Percentiles rank a stretch among this genome's conserved stretches.
Conservation (phyloP, 2,329 filamentous ascomycete genomes). For the Phoma herbarum region DNA sequence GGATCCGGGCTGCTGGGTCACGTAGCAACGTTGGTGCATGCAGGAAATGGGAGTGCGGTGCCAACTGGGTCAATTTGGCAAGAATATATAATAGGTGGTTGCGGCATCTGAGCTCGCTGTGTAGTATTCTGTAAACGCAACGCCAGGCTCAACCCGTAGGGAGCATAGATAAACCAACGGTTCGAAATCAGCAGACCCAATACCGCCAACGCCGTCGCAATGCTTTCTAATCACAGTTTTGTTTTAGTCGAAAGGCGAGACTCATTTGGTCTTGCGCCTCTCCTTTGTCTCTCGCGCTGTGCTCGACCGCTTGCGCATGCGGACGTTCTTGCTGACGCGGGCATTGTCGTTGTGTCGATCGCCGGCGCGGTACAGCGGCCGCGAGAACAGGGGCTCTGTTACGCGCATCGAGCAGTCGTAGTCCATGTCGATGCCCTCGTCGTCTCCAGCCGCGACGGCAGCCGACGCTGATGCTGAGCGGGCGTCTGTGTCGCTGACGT, state of each 20-base stretch:
- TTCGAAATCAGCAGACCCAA: slow-evolving; percentile 6
- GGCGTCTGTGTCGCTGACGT: slow-evolving; percentile 31
- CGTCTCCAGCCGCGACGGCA: slow-evolving; percentile 29
- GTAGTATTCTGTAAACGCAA: slow-evolving; percentile 19
- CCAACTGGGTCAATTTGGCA: slow-evolving; percentile 8
- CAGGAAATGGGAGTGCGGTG: neutral
- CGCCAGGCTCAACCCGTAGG: slow-evolving; percentile 49
- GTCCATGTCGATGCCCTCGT: slow-evolving; percentile 48
- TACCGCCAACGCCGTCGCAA: slow-evolving; percentile 46
- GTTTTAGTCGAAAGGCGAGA: neutral
- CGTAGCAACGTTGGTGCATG: slow-evolving; percentile 10
- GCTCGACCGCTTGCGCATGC: slow-evolving; percentile 44
- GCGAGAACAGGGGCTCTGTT: slow-evolving; percentile 27
- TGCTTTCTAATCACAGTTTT: slow-evolving; percentile 26
- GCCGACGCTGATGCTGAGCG: slow-evolving; percentile 18
- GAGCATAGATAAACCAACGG: slow-evolving; percentile 30
- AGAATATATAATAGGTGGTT: slow-evolving; percentile 26
- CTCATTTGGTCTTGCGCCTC: slow-evolving; percentile 34
- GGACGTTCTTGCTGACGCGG: slow-evolving; percentile 42
- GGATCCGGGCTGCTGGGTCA: slow-evolving; percentile 27
- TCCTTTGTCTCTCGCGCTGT: slow-evolving; percentile 16
- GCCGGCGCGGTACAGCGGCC: slow-evolving; percentile 37
- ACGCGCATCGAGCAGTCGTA: slow-evolving; percentile 31
- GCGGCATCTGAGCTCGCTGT: slow-evolving; percentile 26
- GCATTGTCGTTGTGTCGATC: slow-evolving; percentile 38